Evolutionary conservation across 2,329 filamentous ascomycete genomes (phyloP).

Genomic region (Didymella exigua): DNA sequence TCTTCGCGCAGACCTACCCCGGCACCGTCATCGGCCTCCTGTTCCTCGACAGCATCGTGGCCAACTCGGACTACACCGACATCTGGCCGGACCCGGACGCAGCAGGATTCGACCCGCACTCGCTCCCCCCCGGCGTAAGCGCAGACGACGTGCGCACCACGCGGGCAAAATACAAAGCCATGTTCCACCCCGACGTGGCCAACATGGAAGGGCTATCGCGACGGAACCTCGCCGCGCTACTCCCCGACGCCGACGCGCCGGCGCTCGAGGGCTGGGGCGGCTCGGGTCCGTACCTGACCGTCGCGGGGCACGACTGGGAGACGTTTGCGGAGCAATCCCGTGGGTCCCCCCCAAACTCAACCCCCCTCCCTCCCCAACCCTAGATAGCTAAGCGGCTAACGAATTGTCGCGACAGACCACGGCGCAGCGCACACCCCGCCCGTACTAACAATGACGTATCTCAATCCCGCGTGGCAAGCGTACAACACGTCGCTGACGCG

Average conservation of each 20-base stretch:
- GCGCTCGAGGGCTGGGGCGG: conserved; percentile 47
- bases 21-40: conserved; percentile 55
- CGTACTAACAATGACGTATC: conserved; percentile 55
- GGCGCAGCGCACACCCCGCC: conserved; percentile 41
- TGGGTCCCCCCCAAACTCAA: conserved; percentile 11
- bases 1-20: conserved; percentile 58
- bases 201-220: conserved; percentile 59
- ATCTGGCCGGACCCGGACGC: conserved; percentile 62
- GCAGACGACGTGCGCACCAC: conserved; percentile 44
- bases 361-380: no score
- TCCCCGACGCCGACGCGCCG: conserved; percentile 55
- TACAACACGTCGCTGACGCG: conserved; percentile 60
- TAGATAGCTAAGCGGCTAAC: no score
- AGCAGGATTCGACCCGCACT: conserved; percentile 50
- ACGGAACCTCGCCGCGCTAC: conserved; percentile 50
- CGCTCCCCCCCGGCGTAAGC: conserved; percentile 50
- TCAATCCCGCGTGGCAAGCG: conserved; percentile 59
- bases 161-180: conserved; percentile 43
- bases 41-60: conserved; percentile 64
- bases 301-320: conserved; percentile 61
- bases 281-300: conserved; percentile 52
- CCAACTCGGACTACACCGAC: conserved; percentile 62
- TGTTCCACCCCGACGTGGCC: conserved; percentile 58
- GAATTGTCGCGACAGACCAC: no score
- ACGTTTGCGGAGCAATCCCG: conserved; percentile 57